phyloP scores from a whole-genome alignment of 768 basidiomycete species.

The Tremella yokohamensis region DNA sequence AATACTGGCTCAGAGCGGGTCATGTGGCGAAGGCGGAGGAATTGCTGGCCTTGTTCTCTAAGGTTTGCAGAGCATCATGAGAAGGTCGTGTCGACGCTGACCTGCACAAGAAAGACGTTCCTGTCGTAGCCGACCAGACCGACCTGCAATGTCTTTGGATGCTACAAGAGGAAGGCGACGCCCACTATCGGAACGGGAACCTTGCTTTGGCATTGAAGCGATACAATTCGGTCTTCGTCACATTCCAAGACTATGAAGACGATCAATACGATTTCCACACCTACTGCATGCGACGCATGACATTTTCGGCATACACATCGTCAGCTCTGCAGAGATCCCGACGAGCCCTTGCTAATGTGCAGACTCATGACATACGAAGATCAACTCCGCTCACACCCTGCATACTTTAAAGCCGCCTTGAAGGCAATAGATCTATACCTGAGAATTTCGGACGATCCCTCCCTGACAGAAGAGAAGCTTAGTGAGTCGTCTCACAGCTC shows the following conservation, averaged over 20 bases:
- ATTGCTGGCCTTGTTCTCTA: conserved; percentile 82
- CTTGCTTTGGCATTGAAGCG: conserved; percentile 77
- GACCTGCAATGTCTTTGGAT: conserved; percentile 95
- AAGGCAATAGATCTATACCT: conserved; percentile 63
- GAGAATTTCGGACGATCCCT: conserved; percentile 41
- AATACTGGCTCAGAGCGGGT: conserved; percentile 82
- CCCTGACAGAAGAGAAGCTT: conserved; percentile 41
- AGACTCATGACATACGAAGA: conserved; percentile 84
- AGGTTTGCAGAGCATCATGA: conserved; percentile 56
- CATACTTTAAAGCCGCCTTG: conserved; percentile 69
- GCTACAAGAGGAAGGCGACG: conserved; percentile 73
- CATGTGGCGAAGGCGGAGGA: conserved; percentile 69
- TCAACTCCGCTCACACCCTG: conserved; percentile 68
- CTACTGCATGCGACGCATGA: conserved; percentile 85
- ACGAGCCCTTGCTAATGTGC: conserved; percentile 3
- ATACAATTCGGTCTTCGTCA: conserved; percentile 72
- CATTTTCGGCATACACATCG: conserved; percentile 79
- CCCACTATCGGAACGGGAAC: conserved; percentile 64
- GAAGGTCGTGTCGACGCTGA: conserved; percentile 1
- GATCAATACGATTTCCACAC: conserved; percentile 98
- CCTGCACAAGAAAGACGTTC: conserved; percentile 71
- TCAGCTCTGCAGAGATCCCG: conserved; percentile 52
- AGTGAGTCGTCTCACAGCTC: conserved; percentile 18
- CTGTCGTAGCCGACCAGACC: conserved; percentile 74
- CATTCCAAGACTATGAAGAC: conserved; percentile 82